Base-by-base conservation (phyloP, 179 eudicot genomes). In the Beta macrorhiza region DNA sequence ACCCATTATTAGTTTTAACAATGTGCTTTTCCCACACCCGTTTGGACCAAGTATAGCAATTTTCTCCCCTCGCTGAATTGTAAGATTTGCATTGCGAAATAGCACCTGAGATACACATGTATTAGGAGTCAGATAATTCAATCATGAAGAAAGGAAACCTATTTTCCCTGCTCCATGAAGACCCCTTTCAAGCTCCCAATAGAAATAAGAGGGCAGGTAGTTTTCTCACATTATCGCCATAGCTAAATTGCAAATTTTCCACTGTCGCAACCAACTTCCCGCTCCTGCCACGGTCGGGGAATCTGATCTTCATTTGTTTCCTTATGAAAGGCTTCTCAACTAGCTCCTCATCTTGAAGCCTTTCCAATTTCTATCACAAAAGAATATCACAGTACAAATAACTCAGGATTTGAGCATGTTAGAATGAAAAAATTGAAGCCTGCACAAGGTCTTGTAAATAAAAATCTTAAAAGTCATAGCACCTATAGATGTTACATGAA, bases 1-100 rank as follows among this genome's bases (percentile, higher is more conserved):
- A 74, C 95, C 97, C 98, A 92, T 91, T 73, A 94, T 89, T 72
- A 96, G 87, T 83, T 91, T 94, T 32, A 94, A 91, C 83, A 96
- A 83, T 71, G 97, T 96, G 85, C 99, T 96, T 87, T 96, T 96
- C 56, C 99, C 99, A 79, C 99, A 96, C 44, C 99, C 99, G 67
- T 96, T 96, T 9, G 99, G 97, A 45, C 99, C 99, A 76, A 96
- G 89, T 75, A 94, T 96, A 52, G 99, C 98, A 81, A 96, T 82
- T 88, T 94, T 96, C 87, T 96, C 99, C 80, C 99, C 98, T 84
- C 89, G 91, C 64, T 90, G 93, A 72, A 96, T 91, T 77, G 91
- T 85, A 59, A 91, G 81, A 82, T 91, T 91, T 69, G 97, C 97
- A 57, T 92, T 88, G 67, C 85, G 88, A 72, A 96, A 92, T 56